phyloP scores from a whole-genome alignment of 805 yeast genomes.

The Nematodospora valgi region DNA sequence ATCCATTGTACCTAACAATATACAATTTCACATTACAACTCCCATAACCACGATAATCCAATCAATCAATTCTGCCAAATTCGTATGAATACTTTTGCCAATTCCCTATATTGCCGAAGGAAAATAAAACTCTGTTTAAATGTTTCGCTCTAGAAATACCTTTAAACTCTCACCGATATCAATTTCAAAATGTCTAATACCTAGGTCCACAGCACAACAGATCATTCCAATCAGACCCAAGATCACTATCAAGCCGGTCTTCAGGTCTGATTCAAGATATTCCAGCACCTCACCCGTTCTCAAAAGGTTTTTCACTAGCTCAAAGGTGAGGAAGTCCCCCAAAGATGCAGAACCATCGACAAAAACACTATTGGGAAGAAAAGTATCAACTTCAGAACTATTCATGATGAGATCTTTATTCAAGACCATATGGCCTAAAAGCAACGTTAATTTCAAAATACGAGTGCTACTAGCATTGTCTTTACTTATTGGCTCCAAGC shows the following conservation, averaged over 20 bases:
- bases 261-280: not conserved
- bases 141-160: not conserved
- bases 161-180: too few relatives aligned
- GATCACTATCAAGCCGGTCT: not conserved
- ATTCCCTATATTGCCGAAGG: too few relatives aligned
- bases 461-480: constrained; percentile 76
- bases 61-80: too few relatives aligned
- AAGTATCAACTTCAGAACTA: constrained; percentile 39
- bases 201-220: not conserved
- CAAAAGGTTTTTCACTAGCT: too few relatives aligned
- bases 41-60: not conserved
- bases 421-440: constrained; percentile 78
- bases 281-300: not conserved
- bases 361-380: constrained; percentile 21
- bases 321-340: too few relatives aligned
- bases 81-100: too few relatives aligned
- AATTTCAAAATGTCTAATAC: constrained; percentile 2
- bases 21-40: not conserved
- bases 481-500: constrained; percentile 73
- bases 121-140: too few relatives aligned
- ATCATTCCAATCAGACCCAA: not conserved
- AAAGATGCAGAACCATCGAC: too few relatives aligned
- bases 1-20: too few relatives aligned
- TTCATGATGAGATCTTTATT: constrained; percentile 62
- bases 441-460: constrained; percentile 59